Base-by-base conservation (phyloP, 1,139 yeast genomes). In the Sugiyamaella paludigena region DNA sequence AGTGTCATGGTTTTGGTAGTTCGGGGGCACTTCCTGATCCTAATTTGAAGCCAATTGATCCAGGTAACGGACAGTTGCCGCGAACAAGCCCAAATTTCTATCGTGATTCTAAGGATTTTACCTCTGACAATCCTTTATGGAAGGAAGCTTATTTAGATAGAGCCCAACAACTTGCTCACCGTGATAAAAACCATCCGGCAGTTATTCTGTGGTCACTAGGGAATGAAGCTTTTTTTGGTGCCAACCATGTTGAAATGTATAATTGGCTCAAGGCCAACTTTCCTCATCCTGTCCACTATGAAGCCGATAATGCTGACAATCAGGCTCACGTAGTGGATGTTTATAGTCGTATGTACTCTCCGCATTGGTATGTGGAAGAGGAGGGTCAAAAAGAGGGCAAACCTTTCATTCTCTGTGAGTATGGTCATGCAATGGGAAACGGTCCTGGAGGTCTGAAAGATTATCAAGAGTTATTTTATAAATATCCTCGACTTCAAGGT, bases 401-500 rank as follows among this genome's bases (percentile, higher is more conserved):
- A 48, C 73, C 73, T 5, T 58, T 65, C 28, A 60, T 69, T 24
- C 52, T 69, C 35, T 69, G 73, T 51, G 73, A 69, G 53, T 69
- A 65, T 54, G 71, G 58, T 11, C 73, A 69, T 49, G 70, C 72
- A 4, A 69, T 69, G 73, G 73, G 73, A 7, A 69, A 69, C 49
- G 71, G 72, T 1, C 73, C 73, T 1, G 73, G 73, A 1, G 61
- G 62, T 7, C 38, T 69, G 35, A 58, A 60, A 33, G 71, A 69
- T 43, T 69, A 69, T 44, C 64, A 61, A 48, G 69, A 66, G 9
- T 49, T 66, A 26, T 67, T 69, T 52, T 61, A 66, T 45, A 58
- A 65, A 45, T 53, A 66, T 40, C 56, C 56, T 1, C 54, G 66
- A 7, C 48, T 65, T 12, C 71, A 67, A 47, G 73, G 73, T 11